Evolutionary conservation across 768 basidiomycete species (phyloP), one percentile per base, ranked within the genome.

Genomic region (Suillus americanus): DNA sequence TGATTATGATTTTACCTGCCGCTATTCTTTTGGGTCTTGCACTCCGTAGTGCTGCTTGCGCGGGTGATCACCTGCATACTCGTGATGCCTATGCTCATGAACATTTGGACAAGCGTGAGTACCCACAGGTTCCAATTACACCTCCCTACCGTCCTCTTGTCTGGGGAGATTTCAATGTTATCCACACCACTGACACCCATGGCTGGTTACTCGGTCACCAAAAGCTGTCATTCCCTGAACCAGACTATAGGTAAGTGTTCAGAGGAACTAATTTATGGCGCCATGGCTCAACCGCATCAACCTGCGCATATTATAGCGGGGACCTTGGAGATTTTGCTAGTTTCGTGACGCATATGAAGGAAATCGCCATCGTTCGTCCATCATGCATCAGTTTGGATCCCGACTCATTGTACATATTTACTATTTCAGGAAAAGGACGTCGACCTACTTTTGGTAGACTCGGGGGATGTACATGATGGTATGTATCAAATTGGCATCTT

Each of bases 81-180:
- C 77, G 62, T 68, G 72, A 67, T 30, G 70, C 69, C 23, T 67
- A 77, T 56, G 72, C 67, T 18, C 79, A 81, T 66, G 72, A 62
- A 23, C 78, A 81, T 60, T 50, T 60, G 16, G 53, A 59, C 56
- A 78, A 74, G 64, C 79, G 82, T 61, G 77, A 79, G 60, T 74
- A 77, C 60, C 81, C 84, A 0, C 74, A 80, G 54, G 67, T 76
- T 16, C 77, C 77, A 16, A 74, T 88, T 38, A 78, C 85, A 0
- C 81, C 81, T 20, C 94, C 94, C 5, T 83, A 83, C 62, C 80
- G 88, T 23, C 83, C 86, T 28, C 81, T 97, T 16, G 84, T 86
- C 60, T 95, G 94, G 95, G 87, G 89, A n/a, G 92, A 95, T 70
- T 82, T 96, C 72, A 96, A 96, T 72, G 84, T 95, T 70, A 82